Base-by-base conservation (phyloP, 2,329 filamentous ascomycete genomes). In the Lasiodiplodia sp. region DNA sequence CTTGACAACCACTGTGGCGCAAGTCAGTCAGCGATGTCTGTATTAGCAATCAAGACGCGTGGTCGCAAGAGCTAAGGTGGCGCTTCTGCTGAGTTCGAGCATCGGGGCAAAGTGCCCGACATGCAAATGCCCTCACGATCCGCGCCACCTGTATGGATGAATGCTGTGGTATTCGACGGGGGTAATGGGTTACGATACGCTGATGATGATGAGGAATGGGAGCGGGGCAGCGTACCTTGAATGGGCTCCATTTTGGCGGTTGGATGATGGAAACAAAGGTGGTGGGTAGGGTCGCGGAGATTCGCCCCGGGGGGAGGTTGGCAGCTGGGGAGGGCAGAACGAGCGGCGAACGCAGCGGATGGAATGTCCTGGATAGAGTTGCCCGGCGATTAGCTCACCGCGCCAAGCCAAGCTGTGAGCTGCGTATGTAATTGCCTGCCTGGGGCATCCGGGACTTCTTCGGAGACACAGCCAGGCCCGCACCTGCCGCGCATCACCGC, bases 1-100 rank as follows among this genome's bases (percentile, higher is more conserved):
- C 82, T 97, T 98, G 73, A 99, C 91, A 78, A 94, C 86, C 73
- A 99, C 94, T 97, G 47, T 63, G 55, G 56, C 25, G 62, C 63
- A 40, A 34, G 58, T 65, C 37, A 66, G 66, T 64, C 18, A 63
- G 58, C 37, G 31, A 53, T 21, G 60, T 37, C n/a, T 10, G 11
- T 64, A 37, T 37, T 16, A 60, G 1, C 16, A 52, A 21, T 49
- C 21, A 60, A 7, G 3, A 28, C 6, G 40, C 31, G 18, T 31
- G 21, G 38, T 23, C 18, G 44, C 2, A 28, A 51, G 21, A 5
- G 6, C 57, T 14, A 34, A 12, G 14, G 53, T 5, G 18, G 2
- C 6, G 4, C 16, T 28, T 37, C 12, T 28, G 1, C 40, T 18
- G n/a, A 31, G 37, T 11, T 25, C 28, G 34, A 49, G 49, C 23